Evolutionary conservation across 2,329 filamentous ascomycete species (phyloP), one percentile per base, ranked within the genome.

Genomic region (Exserohilum rostratum): DNA sequence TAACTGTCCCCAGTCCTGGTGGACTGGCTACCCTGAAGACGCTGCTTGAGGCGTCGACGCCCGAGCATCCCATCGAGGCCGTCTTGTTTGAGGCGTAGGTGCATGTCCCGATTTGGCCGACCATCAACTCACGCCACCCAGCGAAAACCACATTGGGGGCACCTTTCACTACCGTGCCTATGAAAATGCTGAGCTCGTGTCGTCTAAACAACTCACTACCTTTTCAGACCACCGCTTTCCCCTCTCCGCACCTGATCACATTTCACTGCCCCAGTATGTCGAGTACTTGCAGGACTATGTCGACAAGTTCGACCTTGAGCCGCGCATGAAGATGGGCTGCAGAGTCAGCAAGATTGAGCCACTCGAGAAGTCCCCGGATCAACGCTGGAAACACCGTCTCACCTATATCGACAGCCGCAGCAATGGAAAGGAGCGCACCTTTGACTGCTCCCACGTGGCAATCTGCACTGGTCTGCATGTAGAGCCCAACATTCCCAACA

Each of bases 101-200:
- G 18, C 15, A 6, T 40, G 18, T 6, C 20, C 27, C 13, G 1
- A 31, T 11, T 13, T 35, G 6, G 10, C 3, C 35, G n/a, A 42
- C 6, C 29, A 35, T 33, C 13, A 29, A 25, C 55, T 62, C 42
- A 63, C 30, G 25, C 15, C 27, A 3, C 15, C 42, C 43, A 71
- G 70, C 22, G 75, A 79, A 50, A 64, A 71, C 6, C 69, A 73
- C 0, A 70, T 83, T 40, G 80, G 80, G 2, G 80, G 81, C 2
- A 81, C 79, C 0, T 82, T 83, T 62, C 70, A 72, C 18, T 76
- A 80, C 51, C 76, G 78, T 5, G 71, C 76, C 3, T 83, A 82
- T 47, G 78, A 82, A 50, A 78, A 81, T 30, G 78, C 80, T 1
- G 80, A 82, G 76, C 73, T 82, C 1, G 80, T 83, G 1, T 80